Evolutionary conservation across 768 basidiomycete species (phyloP).

Genomic region (Coprinellus micaceus): DNA sequence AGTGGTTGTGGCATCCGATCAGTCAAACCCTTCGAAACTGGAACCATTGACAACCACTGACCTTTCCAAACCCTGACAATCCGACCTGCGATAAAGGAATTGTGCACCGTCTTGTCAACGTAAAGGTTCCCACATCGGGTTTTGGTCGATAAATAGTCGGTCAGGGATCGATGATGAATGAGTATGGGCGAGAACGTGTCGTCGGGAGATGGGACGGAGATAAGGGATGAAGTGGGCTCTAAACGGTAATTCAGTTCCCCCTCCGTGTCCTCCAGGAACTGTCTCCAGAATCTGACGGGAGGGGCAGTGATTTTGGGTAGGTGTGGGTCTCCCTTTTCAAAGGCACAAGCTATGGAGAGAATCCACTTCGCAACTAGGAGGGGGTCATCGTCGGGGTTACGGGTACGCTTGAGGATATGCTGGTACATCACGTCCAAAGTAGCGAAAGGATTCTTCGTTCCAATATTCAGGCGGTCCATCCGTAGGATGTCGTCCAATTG

Average conservation of each 20-base stretch:
- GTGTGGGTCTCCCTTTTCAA: neutral
- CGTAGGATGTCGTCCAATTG: slow-evolving; percentile 5
- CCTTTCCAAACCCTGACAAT: no score
- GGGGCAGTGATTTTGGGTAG: neutral
- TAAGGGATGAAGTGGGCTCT: neutral
- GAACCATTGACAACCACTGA: neutral
- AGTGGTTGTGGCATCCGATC: no score
- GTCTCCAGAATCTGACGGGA: neutral
- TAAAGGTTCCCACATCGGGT: no score
- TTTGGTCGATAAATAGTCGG: neutral
- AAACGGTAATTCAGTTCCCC: neutral
- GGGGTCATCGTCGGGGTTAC: neutral
- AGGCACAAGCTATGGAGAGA: neutral
- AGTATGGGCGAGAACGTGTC: neutral
- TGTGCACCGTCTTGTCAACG: no score
- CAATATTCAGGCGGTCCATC: neutral
- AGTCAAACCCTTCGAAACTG: no score
- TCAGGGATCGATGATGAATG: neutral
- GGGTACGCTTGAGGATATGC: neutral
- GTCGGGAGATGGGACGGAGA: neutral
- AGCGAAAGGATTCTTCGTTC: neutral
- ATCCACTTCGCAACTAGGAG: neutral
- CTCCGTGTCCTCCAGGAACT: neutral
- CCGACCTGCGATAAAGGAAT: no score
- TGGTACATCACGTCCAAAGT: neutral